phyloP scores from a whole-genome alignment of 768 basidiomycete genomes.

The Boletellus emodensis region DNA sequence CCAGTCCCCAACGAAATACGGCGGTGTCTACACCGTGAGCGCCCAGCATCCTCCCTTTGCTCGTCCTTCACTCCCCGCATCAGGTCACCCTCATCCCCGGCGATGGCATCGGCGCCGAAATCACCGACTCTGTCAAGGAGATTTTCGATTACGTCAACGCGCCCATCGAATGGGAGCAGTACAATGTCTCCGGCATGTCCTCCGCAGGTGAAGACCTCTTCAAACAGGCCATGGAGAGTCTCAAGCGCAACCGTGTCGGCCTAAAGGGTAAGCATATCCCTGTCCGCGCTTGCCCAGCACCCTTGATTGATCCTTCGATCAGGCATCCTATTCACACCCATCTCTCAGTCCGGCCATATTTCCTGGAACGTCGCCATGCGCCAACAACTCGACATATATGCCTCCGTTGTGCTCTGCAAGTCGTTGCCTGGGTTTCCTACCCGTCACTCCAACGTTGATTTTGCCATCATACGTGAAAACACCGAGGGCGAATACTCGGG shows the following conservation, averaged over 20 bases:
- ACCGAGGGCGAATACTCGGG: conserved; percentile 99
- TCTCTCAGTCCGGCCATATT: conserved; percentile 93
- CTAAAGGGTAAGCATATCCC: conserved; percentile 72
- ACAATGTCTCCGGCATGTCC: conserved; percentile 95
- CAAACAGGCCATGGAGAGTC: conserved; percentile 95
- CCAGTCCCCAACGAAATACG: conserved; percentile 86
- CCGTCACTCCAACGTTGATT: conserved; percentile 94
- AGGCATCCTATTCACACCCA: conserved; percentile 99
- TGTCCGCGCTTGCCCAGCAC: neutral
- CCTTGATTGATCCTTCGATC: conserved; percentile 4
- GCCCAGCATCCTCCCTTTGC: conserved; percentile 1
- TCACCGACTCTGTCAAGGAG: conserved; percentile 98
- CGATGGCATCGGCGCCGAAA: conserved; percentile 95
- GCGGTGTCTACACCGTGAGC: conserved; percentile 85
- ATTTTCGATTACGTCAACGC: conserved; percentile 97
- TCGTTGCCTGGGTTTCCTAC: conserved; percentile 95
- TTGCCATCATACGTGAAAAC: conserved; percentile 99
- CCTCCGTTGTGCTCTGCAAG: conserved; percentile 97
- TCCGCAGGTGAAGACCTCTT: conserved; percentile 92
- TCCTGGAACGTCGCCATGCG: conserved; percentile 99
- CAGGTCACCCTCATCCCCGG: conserved; percentile 97
- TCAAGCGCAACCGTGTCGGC: conserved; percentile 96
- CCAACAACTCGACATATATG: conserved; percentile 98
- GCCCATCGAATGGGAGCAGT: conserved; percentile 99
- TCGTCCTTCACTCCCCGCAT: conserved; percentile 20